phyloP scores from a whole-genome alignment of 2,329 filamentous ascomycete genomes.

The Alternaria sp. region DNA sequence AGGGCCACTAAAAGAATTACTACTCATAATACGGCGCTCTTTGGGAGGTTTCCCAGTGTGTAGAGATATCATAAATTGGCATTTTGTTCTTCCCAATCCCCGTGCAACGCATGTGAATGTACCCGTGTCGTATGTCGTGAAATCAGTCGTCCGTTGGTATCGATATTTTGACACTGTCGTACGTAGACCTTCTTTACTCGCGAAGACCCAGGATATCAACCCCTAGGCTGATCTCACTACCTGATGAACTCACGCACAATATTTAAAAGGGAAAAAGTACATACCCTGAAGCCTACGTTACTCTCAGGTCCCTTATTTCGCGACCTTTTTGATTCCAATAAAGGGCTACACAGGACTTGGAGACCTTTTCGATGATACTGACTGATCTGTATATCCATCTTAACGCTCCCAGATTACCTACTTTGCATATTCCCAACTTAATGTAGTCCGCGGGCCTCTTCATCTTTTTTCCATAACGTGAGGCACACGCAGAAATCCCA shows the following conservation, averaged over 20 bases:
- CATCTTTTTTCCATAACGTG: too few relatives aligned
- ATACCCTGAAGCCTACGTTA: not conserved
- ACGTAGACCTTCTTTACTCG: not conserved
- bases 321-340: not conserved
- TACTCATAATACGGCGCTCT: not conserved
- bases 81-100: not conserved
- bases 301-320: not conserved
- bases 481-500: not conserved
- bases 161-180: not conserved
- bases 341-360: not conserved
- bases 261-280: too few relatives aligned
- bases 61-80: not conserved
- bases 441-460: not conserved
- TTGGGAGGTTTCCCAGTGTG: not conserved
- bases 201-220: not conserved
- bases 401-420: not conserved
- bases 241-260: not conserved
- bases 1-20: not conserved
- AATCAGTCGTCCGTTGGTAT: not conserved
- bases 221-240: not conserved
- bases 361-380: not conserved
- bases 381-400: not conserved
- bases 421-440: fast-evolving
- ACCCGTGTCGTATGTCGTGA: not conserved
- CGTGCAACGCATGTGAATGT: not conserved